Base-by-base conservation (phyloP, 306 rosid genomes). In the Glycine soja region DNA sequence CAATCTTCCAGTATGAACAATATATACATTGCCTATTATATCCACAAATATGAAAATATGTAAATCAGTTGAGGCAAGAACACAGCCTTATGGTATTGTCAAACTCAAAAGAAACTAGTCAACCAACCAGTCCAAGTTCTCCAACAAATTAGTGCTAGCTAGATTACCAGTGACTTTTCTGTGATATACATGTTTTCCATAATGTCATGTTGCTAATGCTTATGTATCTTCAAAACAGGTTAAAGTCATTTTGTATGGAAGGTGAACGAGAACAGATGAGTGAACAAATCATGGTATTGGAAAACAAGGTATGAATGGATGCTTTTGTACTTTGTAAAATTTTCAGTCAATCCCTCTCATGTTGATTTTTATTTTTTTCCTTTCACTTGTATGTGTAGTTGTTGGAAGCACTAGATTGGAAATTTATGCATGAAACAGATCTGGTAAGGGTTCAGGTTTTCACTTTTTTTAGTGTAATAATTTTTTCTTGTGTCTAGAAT, bases 331-430 rank as follows among this genome's bases (percentile, higher is more conserved):
- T 62, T 68, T 18, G 8, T 42, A 8, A 10, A n/a, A 14, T 18
- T 70, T 59, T 46, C 64, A 4, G 47, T 51, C 66, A 72, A 70
- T 40, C 43, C 73, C 66, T 66, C 16, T 10, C 16, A 45, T 70
- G 54, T 58, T 77, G 74, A 80, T 57, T 77, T 18, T 81, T 24
- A 1, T 24, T 24, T 24, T n/a, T 24, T 24, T 24, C 30, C 54
- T 18, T 57, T 24, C 79, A 79, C 83, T 24, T 69, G 64, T n/a
- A n/a, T 66, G 50, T 83, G 91, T 86, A 95, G 99, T 89, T 95
- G 85, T 77, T 95, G 59, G 99, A 95, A 66, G 98, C 98, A 84
- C 90, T 95, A 0, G 99, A 95, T 70, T 95, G 99, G 99, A 95
- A 95, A 87, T 92, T 95, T 46, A 93, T 95, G 98, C 90, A 95